phyloP scores from a whole-genome alignment of 2,329 filamentous ascomycete genomes.

The Xylaria sp. region DNA sequence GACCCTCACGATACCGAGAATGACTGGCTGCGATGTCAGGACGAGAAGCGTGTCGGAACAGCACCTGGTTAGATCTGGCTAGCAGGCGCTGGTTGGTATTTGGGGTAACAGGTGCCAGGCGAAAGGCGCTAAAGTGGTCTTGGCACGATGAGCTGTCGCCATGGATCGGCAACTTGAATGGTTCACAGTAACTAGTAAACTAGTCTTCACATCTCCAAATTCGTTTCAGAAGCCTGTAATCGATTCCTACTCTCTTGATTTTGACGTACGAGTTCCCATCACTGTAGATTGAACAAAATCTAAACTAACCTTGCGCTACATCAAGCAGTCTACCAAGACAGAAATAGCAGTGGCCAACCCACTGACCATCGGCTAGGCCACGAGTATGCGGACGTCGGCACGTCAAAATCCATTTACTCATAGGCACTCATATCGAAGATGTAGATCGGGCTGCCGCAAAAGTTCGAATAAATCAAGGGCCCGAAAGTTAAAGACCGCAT shows the following conservation, averaged over 20 bases:
- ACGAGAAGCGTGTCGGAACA: not conserved
- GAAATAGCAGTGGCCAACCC: no score
- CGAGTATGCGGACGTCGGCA: not conserved
- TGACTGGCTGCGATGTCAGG: slow-evolving; percentile 14
- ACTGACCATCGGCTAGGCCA: not conserved
- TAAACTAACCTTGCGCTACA: not conserved
- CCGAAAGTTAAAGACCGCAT: no score
- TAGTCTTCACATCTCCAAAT: not conserved
- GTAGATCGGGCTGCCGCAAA: not conserved
- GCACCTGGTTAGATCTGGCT: not conserved
- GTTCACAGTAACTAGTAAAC: not conserved
- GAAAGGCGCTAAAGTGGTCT: slow-evolving; percentile 6
- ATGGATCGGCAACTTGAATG: not conserved
- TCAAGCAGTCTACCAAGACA: no score
- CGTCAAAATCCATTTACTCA: no score
- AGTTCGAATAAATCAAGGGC: not conserved
- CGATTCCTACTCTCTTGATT: not conserved
- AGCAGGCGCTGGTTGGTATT: slow-evolving; percentile 3
- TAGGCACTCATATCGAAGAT: not conserved
- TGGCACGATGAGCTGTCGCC: slow-evolving; percentile 4
- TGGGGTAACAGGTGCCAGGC: not conserved
- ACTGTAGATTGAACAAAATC: no score
- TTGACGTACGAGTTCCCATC: no score
- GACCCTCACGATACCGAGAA: not conserved
- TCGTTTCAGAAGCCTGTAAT: not conserved